Percentiles rank a stretch among this genome's conserved stretches.
phyloP scores from a whole-genome alignment of 495 filamentous ascomycete genomes.

The Penicillium manginii region DNA sequence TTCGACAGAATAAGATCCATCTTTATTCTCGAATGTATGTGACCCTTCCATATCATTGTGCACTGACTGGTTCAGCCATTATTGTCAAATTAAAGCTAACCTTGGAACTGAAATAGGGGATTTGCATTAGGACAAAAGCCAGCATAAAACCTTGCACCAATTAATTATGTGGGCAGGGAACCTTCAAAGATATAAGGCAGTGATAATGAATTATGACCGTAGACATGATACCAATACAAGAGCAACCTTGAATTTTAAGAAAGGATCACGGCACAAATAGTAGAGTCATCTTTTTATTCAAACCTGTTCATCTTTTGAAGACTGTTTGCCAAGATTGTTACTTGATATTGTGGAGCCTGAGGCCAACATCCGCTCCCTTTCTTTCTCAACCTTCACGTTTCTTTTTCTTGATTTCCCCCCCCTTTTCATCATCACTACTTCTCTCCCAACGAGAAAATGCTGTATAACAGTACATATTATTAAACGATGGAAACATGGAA shows the following conservation, averaged over 20 bases:
- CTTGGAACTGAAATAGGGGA: constrained; percentile 5
- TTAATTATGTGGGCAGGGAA: too few relatives aligned
- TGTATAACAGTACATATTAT: not conserved
- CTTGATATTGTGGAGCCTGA: not conserved
- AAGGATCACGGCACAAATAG: too few relatives aligned
- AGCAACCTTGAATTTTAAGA: too few relatives aligned
- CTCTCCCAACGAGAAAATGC: not conserved
- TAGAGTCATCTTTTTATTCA: too few relatives aligned
- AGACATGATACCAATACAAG: not conserved
- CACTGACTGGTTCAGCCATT: too few relatives aligned
- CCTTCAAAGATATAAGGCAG: not conserved
- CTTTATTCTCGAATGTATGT: constrained; percentile 24
- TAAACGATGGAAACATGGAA: constrained; percentile 16
- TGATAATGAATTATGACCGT: not conserved
- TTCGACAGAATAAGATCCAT: constrained; percentile 29
- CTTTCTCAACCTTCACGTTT: not conserved
- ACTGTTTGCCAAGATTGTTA: too few relatives aligned
- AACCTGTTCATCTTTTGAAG: too few relatives aligned
- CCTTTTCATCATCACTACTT: not conserved
- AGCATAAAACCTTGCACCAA: not conserved
- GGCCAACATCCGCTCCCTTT: not conserved
- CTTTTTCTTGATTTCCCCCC: not conserved
- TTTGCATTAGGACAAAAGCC: constrained; percentile 25
- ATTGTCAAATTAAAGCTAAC: not conserved
- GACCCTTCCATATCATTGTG: not conserved